Base-by-base conservation (phyloP, 148 eudicot genomes). In the Rhododendron henanense region DNA sequence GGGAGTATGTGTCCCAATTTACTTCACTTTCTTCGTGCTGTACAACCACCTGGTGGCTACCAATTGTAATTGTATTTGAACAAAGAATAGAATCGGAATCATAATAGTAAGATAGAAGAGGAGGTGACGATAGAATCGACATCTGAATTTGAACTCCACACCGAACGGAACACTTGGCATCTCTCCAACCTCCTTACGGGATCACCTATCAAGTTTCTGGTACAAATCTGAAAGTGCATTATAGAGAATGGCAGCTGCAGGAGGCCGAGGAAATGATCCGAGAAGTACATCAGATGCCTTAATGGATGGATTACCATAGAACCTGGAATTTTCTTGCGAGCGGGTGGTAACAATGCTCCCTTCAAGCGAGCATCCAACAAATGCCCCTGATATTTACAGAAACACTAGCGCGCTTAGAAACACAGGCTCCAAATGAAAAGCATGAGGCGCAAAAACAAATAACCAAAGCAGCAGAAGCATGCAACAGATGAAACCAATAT, bases 211-310 rank as follows among this genome's bases (percentile, higher is more conserved):
- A 31, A 85, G 59, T 23, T 85, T 85, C 65, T 85, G 83, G 23
- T 79, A 85, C 31, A 80, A 67, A 41, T 85, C 87, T 28, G 59
- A 44, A 28, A 85, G 83, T n/a, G 84, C 83, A 19, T 35, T n/a
- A 35, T 85, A 85, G 83, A 85, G 87, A 48, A 35, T 65, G 77
- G 83, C 76, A 59, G 87, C 87, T 25, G 87, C 87, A 47, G 87
- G 87, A 23, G 87, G 87, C 77, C 84, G 15, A 78, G 87, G 87
- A 61, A 85, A 65, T 33, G 35, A 67, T 23, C 87, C 87, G 9
- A 85, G 84, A 85, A 85, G 84, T 28, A 85, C 33, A 79, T 85
- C 87, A 6, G 87, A 65, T 65, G 83, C 87, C 23, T 33, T 85
- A 8, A 85, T 65, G 3, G 61, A n/a, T 11, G 11, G 78, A 48